Conservation (phyloP, 139 green algal species). For the Monoraphidium neglectum region DNA sequence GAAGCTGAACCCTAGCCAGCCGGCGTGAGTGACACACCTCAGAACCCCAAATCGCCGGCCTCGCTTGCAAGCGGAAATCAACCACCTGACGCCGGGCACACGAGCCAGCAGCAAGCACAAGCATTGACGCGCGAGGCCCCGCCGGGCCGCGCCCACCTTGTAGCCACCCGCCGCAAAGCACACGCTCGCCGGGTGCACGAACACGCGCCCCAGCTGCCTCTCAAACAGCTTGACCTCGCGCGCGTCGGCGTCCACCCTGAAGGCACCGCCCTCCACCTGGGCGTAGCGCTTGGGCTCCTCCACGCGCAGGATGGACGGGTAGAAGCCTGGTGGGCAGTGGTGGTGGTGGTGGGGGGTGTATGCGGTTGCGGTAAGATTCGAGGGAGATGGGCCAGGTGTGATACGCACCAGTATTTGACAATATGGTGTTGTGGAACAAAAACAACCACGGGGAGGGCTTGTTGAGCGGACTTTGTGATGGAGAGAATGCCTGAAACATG, state of each 20-base stretch:
- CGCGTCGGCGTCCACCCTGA: constrained; percentile 10
- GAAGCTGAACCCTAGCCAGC: constrained; percentile 46
- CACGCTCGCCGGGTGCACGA: constrained; percentile 89
- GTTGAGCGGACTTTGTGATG: too few relatives aligned
- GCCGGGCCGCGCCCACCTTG: constrained; percentile 23
- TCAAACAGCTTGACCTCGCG: constrained; percentile 72
- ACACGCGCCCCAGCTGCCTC: constrained; percentile 74
- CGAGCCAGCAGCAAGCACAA: background rate
- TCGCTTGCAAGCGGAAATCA: background rate
- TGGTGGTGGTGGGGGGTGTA: constrained; percentile 27
- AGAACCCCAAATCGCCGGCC: background rate
- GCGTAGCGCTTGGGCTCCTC: constrained; percentile 61
- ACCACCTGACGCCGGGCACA: background rate
- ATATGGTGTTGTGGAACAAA: too few relatives aligned
- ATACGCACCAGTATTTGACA: too few relatives aligned
- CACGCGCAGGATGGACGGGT: constrained; percentile 91
- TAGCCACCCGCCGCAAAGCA: constrained; percentile 79
- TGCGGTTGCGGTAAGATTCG: too few relatives aligned
- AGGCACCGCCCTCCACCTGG: constrained; percentile 5
- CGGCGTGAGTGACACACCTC: background rate
- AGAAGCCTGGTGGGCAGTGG: constrained; percentile 79
- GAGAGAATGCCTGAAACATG: too few relatives aligned
- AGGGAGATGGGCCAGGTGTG: too few relatives aligned
- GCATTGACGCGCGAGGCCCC: background rate
- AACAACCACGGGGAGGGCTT: too few relatives aligned